These are phyloP conservation scores for Aspergillus neoniger DNA, from an alignment of 2,329 filamentous ascomycete species.

Conservation along the genomic window DNA sequence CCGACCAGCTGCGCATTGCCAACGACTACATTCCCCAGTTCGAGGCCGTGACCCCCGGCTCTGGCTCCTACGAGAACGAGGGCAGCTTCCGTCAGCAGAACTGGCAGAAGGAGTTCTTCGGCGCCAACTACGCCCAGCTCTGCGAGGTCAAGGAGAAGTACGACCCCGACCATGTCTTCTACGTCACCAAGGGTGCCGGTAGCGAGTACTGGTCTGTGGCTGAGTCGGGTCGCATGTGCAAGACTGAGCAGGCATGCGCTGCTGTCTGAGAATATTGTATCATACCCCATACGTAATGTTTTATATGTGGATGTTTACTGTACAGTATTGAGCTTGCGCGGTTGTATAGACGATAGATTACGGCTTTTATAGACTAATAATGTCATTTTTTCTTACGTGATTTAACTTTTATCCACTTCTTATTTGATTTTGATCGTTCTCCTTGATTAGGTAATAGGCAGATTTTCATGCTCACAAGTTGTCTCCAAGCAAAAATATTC, in stretches of 20 bases:
- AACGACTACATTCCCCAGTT: conserved; percentile 43
- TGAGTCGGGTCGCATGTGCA: conserved; percentile 33
- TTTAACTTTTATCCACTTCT: too few species aligned
- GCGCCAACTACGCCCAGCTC: conserved; percentile 42
- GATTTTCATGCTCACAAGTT: too few species aligned
- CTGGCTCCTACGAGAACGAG: conserved; percentile 48
- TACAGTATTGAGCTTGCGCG: too few species aligned
- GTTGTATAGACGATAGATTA: too few species aligned
- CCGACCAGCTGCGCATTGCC: conserved; percentile 42
- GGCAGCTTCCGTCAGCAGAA: conserved; percentile 44
- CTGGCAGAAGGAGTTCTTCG: conserved; percentile 47
- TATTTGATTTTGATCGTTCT: too few species aligned
- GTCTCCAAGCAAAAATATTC: too few species aligned
- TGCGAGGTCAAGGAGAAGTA: conserved; percentile 44
- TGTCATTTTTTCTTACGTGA: too few species aligned
- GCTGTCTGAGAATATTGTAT: background rate
- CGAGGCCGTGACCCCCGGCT: conserved; percentile 41
- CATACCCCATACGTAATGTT: too few species aligned
- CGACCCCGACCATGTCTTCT: conserved; percentile 46
- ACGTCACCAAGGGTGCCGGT: conserved; percentile 42
- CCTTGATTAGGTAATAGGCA: too few species aligned
- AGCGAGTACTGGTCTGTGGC: conserved; percentile 39
- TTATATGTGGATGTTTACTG: too few species aligned
- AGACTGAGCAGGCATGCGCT: conserved; percentile 3
- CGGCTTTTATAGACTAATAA: too few species aligned